Evolutionary conservation across 176 grass and related monocot species (phyloP), one percentile per base, ranked within the genome.

Genomic region (Oryza punctata): DNA sequence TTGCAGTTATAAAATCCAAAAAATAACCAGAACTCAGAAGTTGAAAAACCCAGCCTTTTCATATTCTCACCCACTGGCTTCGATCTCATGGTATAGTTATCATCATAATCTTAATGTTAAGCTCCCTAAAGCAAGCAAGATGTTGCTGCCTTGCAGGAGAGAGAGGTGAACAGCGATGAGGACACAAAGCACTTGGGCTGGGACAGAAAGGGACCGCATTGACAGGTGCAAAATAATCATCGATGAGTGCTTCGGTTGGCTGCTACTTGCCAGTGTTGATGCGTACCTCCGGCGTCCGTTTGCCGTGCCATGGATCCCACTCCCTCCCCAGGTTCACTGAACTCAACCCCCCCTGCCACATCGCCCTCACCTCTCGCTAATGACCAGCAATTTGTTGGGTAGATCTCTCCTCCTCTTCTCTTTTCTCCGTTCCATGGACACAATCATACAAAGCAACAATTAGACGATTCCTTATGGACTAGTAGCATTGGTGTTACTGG

Each of bases 111-210:
- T n/a, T n/a, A 33, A 33, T 33, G 0, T 33, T 35, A 35, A 35
- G 33, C 33, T 35, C 5, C 5, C 33, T 35, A 35, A 35, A 33
- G 32, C 32, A 33, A 35, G 0, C 33, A 35, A 6, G 33, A 35
- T 35, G 33, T 35, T 35, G 0, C 33, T 35, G 4, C 33, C 5
- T 0, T 35, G 33, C 33, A 35, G 33, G 35, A 37, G 33, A 8
- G 37, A 38, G 37, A 41, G 9, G 23, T 16, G 79, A 10, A 76
- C 38, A 21, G 29, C 10, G 9, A 88, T 65, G 86, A 72, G 79
- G 80, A 77, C 75, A 73, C 78, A 45, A 50, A 73, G 82, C 74
- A 78, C 74, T 70, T 61, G 73, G 18, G 52, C 18, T 18, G 3
- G 52, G 68, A 67, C 16, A 18, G 1, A 64, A 87, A 70, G 52